Evolutionary conservation across 2,329 filamentous ascomycete species (phyloP), one percentile per base, ranked within the genome.

Genomic region (Pseudogymnoascus sp.): DNA sequence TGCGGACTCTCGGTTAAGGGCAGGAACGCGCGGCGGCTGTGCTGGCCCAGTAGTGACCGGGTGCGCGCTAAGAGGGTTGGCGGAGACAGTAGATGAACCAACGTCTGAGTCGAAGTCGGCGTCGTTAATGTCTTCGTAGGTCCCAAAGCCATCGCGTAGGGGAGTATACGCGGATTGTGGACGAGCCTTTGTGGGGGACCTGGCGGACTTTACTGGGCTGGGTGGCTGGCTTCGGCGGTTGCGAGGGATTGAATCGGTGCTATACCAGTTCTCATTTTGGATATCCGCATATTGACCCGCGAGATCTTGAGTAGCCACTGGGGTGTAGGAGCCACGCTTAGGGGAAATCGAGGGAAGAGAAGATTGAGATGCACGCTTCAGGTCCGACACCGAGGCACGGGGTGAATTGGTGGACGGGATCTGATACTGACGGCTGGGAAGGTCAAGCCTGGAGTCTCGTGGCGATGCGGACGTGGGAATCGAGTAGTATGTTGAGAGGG

Each of bases 401-500:
- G 78, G 75, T 1, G 78, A 75, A 23, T 78, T 77, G 64, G 76
- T 78, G 36, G 70, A 69, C 0, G 77, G 66, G 64, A 81, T 74
- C 68, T 85, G 82, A 66, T 85, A 82, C 66, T 84, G 80, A 52
- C 82, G 77, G 65, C 79, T 79, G 8, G 84, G 81, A 11, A 85
- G 76, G 67, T 86, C 78, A 62, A 76, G 64, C 38, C 79, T 80
- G 0, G 85, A 85, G 66, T 84, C 79, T 59, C 79, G 78, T 33
- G 49, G 49, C n/a, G 49, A 55, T 39, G 80, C 82, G 65, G 79
- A 69, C 59, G 76, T 74, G 7, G 80, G 78, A 7, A 78, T 82
- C 61, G 80, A 78, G 11, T 77, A 80, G 12, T 78, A 81, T 64
- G 80, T 82, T 23, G 76, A 76, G 58, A 80, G 74, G 3, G 83